phyloP scores from a whole-genome alignment of 495 filamentous ascomycete genomes.

The Hypoxylon intermedium region DNA sequence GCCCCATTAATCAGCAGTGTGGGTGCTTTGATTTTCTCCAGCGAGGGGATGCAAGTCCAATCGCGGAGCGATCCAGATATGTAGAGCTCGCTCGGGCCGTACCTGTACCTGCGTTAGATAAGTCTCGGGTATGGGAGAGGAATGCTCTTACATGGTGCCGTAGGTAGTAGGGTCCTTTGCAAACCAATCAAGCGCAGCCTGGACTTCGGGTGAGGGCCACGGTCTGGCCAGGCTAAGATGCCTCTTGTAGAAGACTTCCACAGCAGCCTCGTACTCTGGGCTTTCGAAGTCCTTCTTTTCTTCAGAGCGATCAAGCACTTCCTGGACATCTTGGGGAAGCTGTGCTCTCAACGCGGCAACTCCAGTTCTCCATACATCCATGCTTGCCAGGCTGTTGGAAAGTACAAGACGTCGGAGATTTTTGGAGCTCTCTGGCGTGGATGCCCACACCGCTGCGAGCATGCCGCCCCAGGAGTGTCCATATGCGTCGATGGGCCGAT shows the following conservation, averaged over 20 bases:
- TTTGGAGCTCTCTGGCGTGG: slow-evolving; percentile 26
- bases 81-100: slow-evolving; percentile 29
- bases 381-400: slow-evolving; percentile 35
- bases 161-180: slow-evolving; percentile 54
- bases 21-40: slow-evolving; percentile 48
- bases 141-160: slow-evolving; percentile 48
- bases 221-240: slow-evolving; percentile 52
- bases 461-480: slow-evolving; percentile 64
- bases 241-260: slow-evolving; percentile 48
- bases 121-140: not conserved
- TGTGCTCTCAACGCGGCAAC: slow-evolving; percentile 14
- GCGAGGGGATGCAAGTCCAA: slow-evolving; percentile 30
- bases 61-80: slow-evolving; percentile 24
- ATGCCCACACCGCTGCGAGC: slow-evolving; percentile 50
- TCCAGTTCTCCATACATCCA: slow-evolving; percentile 30
- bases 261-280: slow-evolving; percentile 54
- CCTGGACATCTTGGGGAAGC: slow-evolving; percentile 28
- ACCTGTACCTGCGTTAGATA: slow-evolving; percentile 7
- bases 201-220: slow-evolving; percentile 43
- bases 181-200: slow-evolving; percentile 23
- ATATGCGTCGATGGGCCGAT: slow-evolving; percentile 49
- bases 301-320: slow-evolving; percentile 33
- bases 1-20: slow-evolving; percentile 59
- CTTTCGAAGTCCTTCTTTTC: slow-evolving; percentile 40
- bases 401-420: slow-evolving; percentile 38